phyloP scores from a whole-genome alignment of 129 eudicot species.

The Artemisia annua region DNA sequence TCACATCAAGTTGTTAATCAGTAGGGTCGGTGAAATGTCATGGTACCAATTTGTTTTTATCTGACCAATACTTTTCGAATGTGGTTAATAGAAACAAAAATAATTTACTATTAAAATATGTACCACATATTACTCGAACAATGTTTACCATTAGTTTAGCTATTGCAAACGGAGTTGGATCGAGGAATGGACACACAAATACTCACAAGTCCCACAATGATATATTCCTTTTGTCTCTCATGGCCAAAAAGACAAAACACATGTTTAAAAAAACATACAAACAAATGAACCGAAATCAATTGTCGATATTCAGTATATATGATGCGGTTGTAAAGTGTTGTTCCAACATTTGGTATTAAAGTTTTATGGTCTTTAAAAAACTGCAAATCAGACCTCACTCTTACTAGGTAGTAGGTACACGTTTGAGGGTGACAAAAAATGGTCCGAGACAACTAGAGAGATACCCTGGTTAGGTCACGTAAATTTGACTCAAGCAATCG shows the following conservation, averaged over 20 bases:
- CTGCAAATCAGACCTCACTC: too few relatives aligned
- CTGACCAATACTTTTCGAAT: background rate
- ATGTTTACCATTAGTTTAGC: conserved; percentile 16
- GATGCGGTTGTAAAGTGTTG: background rate
- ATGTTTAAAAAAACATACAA: conserved; percentile 12
- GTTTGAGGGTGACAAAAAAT: too few relatives aligned
- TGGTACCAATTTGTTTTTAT: conserved; percentile 27
- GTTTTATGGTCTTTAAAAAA: too few relatives aligned
- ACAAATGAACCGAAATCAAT: conserved; percentile 18
- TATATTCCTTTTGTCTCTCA: conserved; percentile 34
- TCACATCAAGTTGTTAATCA: background rate
- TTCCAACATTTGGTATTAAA: too few relatives aligned
- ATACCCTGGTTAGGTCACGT: too few relatives aligned
- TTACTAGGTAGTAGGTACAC: too few relatives aligned
- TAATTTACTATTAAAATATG: conserved; percentile 16
- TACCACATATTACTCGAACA: conserved; percentile 32
- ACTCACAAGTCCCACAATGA: conserved; percentile 33
- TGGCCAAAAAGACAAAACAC: conserved; percentile 17
- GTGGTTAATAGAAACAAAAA: conserved; percentile 11
- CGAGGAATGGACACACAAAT: conserved; percentile 23
- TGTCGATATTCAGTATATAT: conserved; percentile 7
- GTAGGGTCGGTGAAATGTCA: conserved; percentile 27
- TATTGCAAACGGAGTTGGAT: conserved; percentile 14
- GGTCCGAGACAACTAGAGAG: too few relatives aligned
- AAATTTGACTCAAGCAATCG: too few relatives aligned